phyloP scores from a whole-genome alignment of 805 yeast species.

The Candida glaebosa region DNA sequence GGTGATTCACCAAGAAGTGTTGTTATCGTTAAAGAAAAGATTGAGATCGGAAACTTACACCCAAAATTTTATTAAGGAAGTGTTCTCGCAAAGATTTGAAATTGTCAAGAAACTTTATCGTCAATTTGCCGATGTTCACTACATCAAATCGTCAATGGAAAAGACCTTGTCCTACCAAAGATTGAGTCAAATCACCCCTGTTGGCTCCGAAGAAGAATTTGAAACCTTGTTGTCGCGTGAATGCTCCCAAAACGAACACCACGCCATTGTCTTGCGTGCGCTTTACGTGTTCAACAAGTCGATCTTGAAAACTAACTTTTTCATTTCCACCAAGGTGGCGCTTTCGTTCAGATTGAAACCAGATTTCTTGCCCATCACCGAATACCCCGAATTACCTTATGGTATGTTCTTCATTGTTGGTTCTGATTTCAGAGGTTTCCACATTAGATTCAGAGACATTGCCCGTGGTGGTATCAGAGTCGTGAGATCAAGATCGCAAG shows the following conservation, averaged over 20 bases:
- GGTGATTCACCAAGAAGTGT: conserved; percentile 68
- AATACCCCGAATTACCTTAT: conserved; percentile 88
- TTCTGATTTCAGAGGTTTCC: conserved; percentile 96
- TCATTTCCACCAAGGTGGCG: conserved; percentile 91
- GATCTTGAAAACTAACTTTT: conserved; percentile 89
- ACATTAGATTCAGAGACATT: conserved; percentile 92
- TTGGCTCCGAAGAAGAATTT: conserved; percentile 72
- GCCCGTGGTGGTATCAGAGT: conserved; percentile 98
- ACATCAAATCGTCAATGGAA: conserved; percentile 65
- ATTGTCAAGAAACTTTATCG: conserved; percentile 81
- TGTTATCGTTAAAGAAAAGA: conserved; percentile 79
- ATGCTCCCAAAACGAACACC: conserved; percentile 79
- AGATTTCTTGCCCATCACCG: conserved; percentile 73
- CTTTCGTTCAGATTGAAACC: conserved; percentile 90
- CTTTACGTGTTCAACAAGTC: conserved; percentile 81
- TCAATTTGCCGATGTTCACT: conserved; percentile 88
- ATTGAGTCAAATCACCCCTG: conserved; percentile 71
- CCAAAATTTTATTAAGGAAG: conserved; percentile 74
- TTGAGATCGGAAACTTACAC: conserved; percentile 92
- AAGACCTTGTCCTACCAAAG: conserved; percentile 86
- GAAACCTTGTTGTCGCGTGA: conserved; percentile 60
- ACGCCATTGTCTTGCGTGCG: conserved; percentile 74
- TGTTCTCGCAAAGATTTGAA: conserved; percentile 65
- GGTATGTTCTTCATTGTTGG: conserved; percentile 97
- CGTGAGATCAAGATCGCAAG: conserved; percentile 80